Evolutionary conservation across 345 rosid species (phyloP), one percentile per base, ranked within the genome.

Genomic region (Gossypium raimondii): DNA sequence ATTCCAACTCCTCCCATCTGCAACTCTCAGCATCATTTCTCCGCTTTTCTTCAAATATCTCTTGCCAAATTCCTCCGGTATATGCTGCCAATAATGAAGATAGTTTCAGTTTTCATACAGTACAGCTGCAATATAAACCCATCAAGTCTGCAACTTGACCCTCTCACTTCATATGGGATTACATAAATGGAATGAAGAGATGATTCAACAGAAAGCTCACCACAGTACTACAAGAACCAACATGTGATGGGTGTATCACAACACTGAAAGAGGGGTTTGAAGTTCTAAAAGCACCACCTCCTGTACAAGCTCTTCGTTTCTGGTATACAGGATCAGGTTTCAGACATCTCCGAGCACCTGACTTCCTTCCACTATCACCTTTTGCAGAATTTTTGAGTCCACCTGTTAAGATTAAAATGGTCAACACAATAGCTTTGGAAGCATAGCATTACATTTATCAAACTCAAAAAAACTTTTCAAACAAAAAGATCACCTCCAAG

Each of bases 1-100:
- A 12, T 3, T 43, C 66, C 75, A 58, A 72, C 66, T 58, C 52
- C 66, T 72, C 34, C 66, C 66, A 72, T 72, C 66, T 11, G 53
- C 4, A 72, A 57, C 64, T 58, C 52, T 57, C 29, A 72, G 38
- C 13, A 11, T 72, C 9, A 57, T 29, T 38, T 20, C 41, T 43
- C 51, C 38, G 16, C 13, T 20, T 43, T 44, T 18, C 65, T 38
- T 20, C 38, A 72, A 72, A 72, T 57, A 59, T 11, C 38, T 72
- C 53, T 7, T 57, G 53, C 43, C 41, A 43, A 72, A 72, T 18
- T 17, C 38, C 29, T 2, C 11, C 7, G 66, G 66, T 2, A 57
- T 72, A 38, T n/a, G 0, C 74, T 72, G 74, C 50, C 50, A 52
- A 52, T 5, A 52, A n/a, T 16, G 20, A 51, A 51, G 55, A 51